phyloP scores from a whole-genome alignment of 2,329 filamentous ascomycete species.

The Rutstroemia sp. region DNA sequence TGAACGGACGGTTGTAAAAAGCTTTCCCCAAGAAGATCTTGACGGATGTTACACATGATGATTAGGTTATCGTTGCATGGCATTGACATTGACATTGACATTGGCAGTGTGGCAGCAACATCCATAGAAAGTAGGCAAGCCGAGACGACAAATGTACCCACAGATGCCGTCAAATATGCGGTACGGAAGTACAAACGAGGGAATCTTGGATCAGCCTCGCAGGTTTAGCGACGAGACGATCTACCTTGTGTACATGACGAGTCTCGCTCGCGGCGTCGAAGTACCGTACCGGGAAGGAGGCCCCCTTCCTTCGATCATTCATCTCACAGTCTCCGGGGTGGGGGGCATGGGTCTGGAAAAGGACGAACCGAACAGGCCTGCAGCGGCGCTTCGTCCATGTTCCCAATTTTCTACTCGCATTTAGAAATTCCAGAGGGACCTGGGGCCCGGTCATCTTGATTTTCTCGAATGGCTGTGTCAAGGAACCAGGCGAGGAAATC shows the following conservation, averaged over 20 bases:
- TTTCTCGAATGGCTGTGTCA: not conserved
- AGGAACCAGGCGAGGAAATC: constrained; percentile 8
- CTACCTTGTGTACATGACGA: not conserved
- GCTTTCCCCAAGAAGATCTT: not conserved
- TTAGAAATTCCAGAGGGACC: constrained; percentile 1
- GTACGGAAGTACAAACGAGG: constrained; percentile 2
- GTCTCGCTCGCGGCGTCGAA: not conserved
- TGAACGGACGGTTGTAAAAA: not conserved
- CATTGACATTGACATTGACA: not conserved
- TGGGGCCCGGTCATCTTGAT: constrained; percentile 7
- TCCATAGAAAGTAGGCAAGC: not conserved
- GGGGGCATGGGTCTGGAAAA: constrained; percentile 2
- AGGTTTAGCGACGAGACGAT: constrained; percentile 2
- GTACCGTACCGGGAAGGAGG: not conserved
- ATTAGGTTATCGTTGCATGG: not conserved
- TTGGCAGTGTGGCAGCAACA: not conserved
- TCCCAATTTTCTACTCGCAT: not conserved
- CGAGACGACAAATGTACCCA: constrained; percentile 7
- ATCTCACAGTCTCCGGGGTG: constrained; percentile 3
- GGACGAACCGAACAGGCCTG: not conserved
- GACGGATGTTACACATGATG: not conserved
- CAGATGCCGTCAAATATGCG: constrained; percentile 3
- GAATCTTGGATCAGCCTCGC: constrained; percentile 2
- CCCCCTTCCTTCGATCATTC: constrained; percentile 1
- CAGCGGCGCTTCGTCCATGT: constrained; percentile 1